A percentile compares a stretch with the other conserved stretches of the same genome.
Evolutionary conservation across 192 early-diverging fungal species (phyloP).

Genomic region (Gonapodya sp.): DNA sequence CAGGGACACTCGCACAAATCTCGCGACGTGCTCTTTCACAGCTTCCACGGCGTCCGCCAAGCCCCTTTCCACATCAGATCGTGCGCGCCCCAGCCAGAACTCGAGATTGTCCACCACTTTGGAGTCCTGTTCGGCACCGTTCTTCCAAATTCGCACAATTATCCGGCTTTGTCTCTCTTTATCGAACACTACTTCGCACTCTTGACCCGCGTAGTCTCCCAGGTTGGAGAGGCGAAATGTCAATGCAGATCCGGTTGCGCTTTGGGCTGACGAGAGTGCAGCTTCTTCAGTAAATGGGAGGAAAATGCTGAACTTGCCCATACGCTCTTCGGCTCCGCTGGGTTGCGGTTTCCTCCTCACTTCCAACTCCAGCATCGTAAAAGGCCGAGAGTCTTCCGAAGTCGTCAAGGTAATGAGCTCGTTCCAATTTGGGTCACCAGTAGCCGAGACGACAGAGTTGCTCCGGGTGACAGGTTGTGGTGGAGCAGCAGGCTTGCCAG

Average conservation of each 20-base stretch:
- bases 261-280: not conserved
- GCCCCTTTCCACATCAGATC: not conserved
- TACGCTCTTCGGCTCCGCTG: not conserved
- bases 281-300: not conserved
- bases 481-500: not conserved
- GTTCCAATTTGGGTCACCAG: not conserved
- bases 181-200: not conserved
- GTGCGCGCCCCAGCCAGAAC: not conserved
- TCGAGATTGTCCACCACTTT: not conserved
- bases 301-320: not conserved
- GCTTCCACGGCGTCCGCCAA: not conserved
- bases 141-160: not conserved
- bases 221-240: not conserved
- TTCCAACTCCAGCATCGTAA: not conserved
- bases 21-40: not conserved
- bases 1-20: not conserved
- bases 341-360: not conserved
- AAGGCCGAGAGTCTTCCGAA: not conserved
- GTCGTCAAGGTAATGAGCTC: not conserved
- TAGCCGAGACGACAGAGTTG: not conserved
- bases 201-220: not conserved
- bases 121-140: not conserved
- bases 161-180: not conserved
- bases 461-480: not conserved
- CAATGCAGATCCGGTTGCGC: not conserved